Evolutionary conservation across 257 asterid genomes (phyloP).

Genomic region (Sherardia arvensis): DNA sequence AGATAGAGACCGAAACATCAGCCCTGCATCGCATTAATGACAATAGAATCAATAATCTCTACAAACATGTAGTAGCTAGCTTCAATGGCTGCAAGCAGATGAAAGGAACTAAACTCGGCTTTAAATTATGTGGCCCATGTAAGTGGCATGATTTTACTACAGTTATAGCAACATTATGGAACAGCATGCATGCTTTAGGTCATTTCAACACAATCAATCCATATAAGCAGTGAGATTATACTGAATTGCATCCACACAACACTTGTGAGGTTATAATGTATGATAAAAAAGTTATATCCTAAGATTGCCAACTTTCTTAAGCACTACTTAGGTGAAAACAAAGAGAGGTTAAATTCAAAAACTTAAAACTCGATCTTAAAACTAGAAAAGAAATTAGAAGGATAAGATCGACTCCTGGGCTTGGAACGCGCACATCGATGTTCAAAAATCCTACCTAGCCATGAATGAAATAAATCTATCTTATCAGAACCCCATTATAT

Average conservation of each 20-base stretch:
- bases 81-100: background rate
- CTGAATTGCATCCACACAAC: background rate
- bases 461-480: background rate
- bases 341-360: background rate
- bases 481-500: background rate
- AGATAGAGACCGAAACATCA: conserved; percentile 51
- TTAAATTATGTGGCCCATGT: background rate
- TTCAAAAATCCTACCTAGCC: background rate
- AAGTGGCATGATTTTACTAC: background rate
- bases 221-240: background rate
- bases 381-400: background rate
- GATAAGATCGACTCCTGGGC: background rate
- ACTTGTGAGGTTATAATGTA: background rate
- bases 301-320: background rate
- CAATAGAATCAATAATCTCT: background rate
- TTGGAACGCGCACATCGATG: background rate
- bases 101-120: background rate
- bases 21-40: conserved; percentile 32
- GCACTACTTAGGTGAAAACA: background rate
- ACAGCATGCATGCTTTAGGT: background rate
- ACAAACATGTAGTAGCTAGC: background rate
- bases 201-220: background rate
- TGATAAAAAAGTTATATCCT: background rate
- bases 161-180: background rate
- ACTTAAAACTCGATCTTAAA: background rate